Evolutionary conservation across 805 yeast species (phyloP).

Genomic region (Zygotorulaspora danielsina): DNA sequence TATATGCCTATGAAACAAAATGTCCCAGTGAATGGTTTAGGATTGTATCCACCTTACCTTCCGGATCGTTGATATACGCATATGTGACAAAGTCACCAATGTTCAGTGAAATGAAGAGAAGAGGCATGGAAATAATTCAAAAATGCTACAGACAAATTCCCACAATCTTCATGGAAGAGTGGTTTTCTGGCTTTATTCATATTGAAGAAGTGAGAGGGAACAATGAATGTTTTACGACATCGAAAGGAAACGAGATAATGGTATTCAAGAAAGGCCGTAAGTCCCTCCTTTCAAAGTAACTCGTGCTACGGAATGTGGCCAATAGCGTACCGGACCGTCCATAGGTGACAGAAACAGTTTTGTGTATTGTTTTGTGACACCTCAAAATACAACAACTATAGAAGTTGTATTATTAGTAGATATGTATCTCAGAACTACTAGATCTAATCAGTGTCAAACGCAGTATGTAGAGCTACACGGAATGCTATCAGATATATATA

Average conservation of each 20-base stretch:
- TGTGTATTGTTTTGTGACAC: no score
- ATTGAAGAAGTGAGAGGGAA: conserved; percentile 4
- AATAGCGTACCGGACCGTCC: no score
- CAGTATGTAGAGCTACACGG: no score
- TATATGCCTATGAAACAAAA: conserved; percentile 7
- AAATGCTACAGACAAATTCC: conserved; percentile 25
- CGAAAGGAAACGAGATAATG: conserved; percentile 9
- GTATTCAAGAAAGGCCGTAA: conserved; percentile 11
- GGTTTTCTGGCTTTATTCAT: conserved; percentile 14
- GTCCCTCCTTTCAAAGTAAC: not conserved
- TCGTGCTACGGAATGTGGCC: no score
- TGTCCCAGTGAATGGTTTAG: conserved; percentile 13
- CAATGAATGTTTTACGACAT: conserved; percentile 7
- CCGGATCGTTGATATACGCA: conserved; percentile 3
- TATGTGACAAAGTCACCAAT: conserved; percentile 16
- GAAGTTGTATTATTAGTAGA: no score
- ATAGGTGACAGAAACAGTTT: no score
- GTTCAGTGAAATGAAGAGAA: conserved; percentile 15
- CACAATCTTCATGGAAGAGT: conserved; percentile 12
- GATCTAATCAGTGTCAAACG: no score
- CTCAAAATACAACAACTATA: no score
- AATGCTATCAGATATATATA: no score
- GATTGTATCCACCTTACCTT: conserved; percentile 6
- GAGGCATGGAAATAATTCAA: conserved; percentile 12
- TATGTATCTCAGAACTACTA: no score